A percentile compares a stretch with the other conserved stretches of the same genome.
These are phyloP conservation scores for Rhodotorula babjevae DNA, from an alignment of 768 basidiomycete genomes.

Conservation along the genomic window DNA sequence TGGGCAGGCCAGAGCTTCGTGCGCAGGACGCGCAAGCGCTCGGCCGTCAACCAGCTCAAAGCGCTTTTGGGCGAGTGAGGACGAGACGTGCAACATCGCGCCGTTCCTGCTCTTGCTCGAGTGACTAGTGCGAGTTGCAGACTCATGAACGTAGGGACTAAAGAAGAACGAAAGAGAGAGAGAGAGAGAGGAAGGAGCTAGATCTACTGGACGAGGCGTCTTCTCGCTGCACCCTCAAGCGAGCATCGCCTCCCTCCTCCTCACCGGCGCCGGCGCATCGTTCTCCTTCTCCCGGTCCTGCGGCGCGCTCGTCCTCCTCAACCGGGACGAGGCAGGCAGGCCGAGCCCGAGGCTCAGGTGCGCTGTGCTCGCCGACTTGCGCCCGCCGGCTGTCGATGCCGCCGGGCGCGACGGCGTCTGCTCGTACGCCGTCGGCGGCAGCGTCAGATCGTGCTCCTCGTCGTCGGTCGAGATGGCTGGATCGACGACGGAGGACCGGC, in stretches of 20 bases:
- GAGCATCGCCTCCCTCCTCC: not conserved
- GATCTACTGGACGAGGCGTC: not conserved
- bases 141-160: not conserved
- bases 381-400: not conserved
- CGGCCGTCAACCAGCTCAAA: constrained; percentile 2
- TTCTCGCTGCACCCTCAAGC: not conserved
- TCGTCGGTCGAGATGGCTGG: not conserved
- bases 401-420: constrained; percentile 14
- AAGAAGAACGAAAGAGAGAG: too few species aligned
- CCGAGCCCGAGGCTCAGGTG: not conserved
- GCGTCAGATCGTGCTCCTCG: constrained; percentile 14
- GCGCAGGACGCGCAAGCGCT: not conserved
- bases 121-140: not conserved
- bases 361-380: not conserved
- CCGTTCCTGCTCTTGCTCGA: not conserved
- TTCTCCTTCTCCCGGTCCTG: constrained; percentile 2
- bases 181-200: too few species aligned
- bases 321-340: too few species aligned
- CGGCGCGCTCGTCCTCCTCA: not conserved
- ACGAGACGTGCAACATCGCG: not conserved
- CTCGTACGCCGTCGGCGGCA: constrained; percentile 10
- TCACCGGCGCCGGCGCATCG: not conserved
- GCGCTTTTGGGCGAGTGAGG: not conserved
- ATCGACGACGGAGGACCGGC: not conserved
- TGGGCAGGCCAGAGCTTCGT: not conserved